Evolutionary conservation across 139 green algal species (phyloP), one percentile per base, ranked within the genome.

Genomic region (Coccomyxa sp.): DNA sequence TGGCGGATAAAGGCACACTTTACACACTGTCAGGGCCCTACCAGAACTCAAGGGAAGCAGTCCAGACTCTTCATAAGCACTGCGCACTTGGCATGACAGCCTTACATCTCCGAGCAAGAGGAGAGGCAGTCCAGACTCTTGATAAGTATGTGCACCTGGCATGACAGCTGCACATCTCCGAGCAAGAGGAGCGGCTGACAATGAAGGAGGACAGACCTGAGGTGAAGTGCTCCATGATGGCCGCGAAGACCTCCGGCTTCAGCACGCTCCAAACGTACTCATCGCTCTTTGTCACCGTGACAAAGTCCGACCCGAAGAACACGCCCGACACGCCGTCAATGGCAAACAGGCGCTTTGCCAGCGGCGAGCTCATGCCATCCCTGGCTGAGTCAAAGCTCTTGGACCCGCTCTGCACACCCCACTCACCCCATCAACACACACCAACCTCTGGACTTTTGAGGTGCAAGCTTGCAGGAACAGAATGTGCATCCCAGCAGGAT

Each of bases 241-340:
- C 93, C 0, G 93, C 96, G 88, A 98, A 98, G 22, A 98, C 80
- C 39, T 98, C 90, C 2, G 95, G 95, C 83, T 98, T 98, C 29
- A 99, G 79, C 50, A 94, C 82, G 0, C 83, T 81, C 95, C 95
- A 98, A 1, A 79, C 81, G 36, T 81, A 81, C 54, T 89, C 88
- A 27, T 96, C 94, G 35, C 6, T 87, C 80, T 98, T 98, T 22
- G 96, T 98, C 24, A 99, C 89, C 0, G 96, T 99, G 33, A 99
- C 87, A 82, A 99, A 99, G 82, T 99, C 95, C 18, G 89, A 90
- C 8, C 96, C 97, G 41, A 98, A 98, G 70, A 99, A 99, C 9
- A 99, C 92, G 22, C 82, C 44, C 5, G 83, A 86, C 0, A 98
- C 89, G 29, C 95, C 94, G 75, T 98, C 95, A 10, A 98, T 89